phyloP scores from a whole-genome alignment of 805 yeast genomes.

The Monosporozyma siamensis region DNA sequence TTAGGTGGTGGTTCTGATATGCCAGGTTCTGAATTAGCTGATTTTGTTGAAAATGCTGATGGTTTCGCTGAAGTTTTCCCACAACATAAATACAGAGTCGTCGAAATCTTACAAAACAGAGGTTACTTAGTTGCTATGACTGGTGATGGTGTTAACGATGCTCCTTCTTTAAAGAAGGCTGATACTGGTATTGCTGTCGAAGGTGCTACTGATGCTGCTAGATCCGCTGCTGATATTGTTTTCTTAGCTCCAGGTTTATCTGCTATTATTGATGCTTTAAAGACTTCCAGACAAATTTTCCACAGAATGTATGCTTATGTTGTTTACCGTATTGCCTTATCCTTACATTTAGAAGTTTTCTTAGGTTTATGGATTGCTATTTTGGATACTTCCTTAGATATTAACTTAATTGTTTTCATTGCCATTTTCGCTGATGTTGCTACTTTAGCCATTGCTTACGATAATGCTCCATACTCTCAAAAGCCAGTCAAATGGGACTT shows the following conservation, averaged over 20 bases:
- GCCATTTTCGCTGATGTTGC: conserved; percentile 98
- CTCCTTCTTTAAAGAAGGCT: conserved; percentile 95
- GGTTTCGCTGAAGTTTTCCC: conserved; percentile 99
- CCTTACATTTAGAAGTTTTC: conserved; percentile 89
- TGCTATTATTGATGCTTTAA: conserved; percentile 88
- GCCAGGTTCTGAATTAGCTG: conserved; percentile 97
- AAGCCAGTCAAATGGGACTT: conserved; percentile 93
- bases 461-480: conserved; percentile 91
- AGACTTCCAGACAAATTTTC: conserved; percentile 95
- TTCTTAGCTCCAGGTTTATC: conserved; percentile 93
- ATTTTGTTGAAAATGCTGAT: conserved; percentile 94
- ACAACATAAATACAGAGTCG: conserved; percentile 93
- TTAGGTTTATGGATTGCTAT: conserved; percentile 96
- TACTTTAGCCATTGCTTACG: conserved; percentile 93
- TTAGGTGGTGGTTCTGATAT: conserved; percentile 92
- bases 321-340: conserved; percentile 95
- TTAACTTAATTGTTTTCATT: conserved; percentile 89
- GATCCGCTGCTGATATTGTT: conserved; percentile 94
- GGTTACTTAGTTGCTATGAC: conserved; percentile 98
- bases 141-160: conserved; percentile 99
- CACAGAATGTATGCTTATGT: conserved; percentile 98
- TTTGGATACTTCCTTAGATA: conserved; percentile 74
- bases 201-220: conserved; percentile 96
- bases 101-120: conserved; percentile 88
- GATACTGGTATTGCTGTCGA: conserved; percentile 96